Evolutionary conservation across 768 basidiomycete species (phyloP).

Genomic region (Tulasnella sp.): DNA sequence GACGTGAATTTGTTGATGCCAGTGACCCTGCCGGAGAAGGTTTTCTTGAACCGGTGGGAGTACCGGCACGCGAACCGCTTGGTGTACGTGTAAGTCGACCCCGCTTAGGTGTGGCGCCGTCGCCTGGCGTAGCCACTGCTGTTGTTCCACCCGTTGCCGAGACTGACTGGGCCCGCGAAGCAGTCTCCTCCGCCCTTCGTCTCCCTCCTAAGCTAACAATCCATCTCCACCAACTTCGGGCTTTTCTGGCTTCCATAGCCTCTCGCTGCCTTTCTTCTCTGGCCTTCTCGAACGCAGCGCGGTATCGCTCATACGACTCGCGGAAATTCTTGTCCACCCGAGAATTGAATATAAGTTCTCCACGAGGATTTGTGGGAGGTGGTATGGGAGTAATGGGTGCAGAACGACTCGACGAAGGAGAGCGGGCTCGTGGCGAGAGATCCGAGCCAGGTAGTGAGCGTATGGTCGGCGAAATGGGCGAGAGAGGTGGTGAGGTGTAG

Average conservation of each 20-base stretch:
- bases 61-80: neutral
- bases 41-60: slow-evolving; percentile 12
- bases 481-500: slow-evolving; percentile 40
- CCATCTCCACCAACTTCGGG: slow-evolving; percentile 12
- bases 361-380: slow-evolving; percentile 80
- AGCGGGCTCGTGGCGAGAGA: neutral
- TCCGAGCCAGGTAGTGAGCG: neutral
- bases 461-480: slow-evolving; percentile 50
- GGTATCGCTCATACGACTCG: slow-evolving; percentile 88
- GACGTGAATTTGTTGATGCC: neutral
- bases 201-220: neutral
- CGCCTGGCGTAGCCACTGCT: neutral
- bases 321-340: slow-evolving; percentile 74
- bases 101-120: neutral
- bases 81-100: slow-evolving; percentile 10
- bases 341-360: slow-evolving; percentile 93
- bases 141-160: neutral
- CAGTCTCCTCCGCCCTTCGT: neutral
- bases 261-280: slow-evolving; percentile 49
- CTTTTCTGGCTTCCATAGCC: neutral
- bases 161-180: neutral
- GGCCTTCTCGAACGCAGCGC: slow-evolving; percentile 74
- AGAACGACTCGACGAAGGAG: slow-evolving; percentile 22
- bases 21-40: slow-evolving; percentile 15
- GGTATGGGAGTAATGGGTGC: slow-evolving; percentile 70